Evolutionary conservation across 306 rosid genomes (phyloP), one percentile per base, ranked within the genome.

Genomic region (Rubus parviflorus): DNA sequence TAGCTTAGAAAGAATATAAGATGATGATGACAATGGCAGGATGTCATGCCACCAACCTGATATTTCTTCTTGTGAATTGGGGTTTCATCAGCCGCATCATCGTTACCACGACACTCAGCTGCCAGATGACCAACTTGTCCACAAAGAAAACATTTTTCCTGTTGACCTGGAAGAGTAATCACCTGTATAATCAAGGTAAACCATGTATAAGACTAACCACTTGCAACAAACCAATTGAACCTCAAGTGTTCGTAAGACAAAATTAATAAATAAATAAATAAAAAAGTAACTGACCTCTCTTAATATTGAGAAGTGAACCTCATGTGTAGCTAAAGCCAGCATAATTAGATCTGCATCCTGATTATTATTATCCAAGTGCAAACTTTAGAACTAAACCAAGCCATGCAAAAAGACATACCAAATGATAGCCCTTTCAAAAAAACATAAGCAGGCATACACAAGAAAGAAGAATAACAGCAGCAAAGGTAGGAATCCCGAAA

Each of bases 321-420:
- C 99, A 15, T 95, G 99, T 48, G 99, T 95, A 53, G 99, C 97
- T 82, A 95, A 84, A 77, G 97, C 77, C 62, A 95, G 82, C 99
- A 92, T 95, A 82, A 95, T 95, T 76, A 95, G 88, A 88, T 95
- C 97, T 52, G 99, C 99, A 84, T 95, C 97, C 97, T 95, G 91
- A 77, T 73, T 78, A 66, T 25, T n/a, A 74, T 35, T 8, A 40
- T 46, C 63, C 58, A 68, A 72, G 38, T 14, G n/a, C 20, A 23
- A 47, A 70, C 8, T 53, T 71, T 12, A 79, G 61, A 73, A 70
- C 52, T 56, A 37, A 63, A 46, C 40, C 41, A 75, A 68, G 25
- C 47, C 70, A 49, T 25, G 13, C 0, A 57, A 51, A 19, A 68
- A 8, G 69, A 37, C 5, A 37, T 62, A n/a, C 68, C 57, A 77